phyloP scores from a whole-genome alignment of 2,329 filamentous ascomycete genomes.

The Alternaria solani region DNA sequence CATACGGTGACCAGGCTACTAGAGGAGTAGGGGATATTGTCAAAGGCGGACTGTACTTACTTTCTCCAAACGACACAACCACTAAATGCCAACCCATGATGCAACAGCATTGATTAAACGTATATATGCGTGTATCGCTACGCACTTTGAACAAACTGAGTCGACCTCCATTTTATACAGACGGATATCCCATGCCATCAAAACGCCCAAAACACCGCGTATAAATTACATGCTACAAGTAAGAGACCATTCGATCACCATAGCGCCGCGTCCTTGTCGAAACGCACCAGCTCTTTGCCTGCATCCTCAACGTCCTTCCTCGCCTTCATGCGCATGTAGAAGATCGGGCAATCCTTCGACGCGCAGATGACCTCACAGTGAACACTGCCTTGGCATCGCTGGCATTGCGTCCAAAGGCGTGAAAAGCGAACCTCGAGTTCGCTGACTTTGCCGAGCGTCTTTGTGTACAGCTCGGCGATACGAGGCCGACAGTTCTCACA shows the following conservation, averaged over 20 bases:
- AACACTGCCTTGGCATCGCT: slow-evolving; percentile 96
- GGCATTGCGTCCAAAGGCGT: slow-evolving; percentile 96
- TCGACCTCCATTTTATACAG: not conserved
- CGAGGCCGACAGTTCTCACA: slow-evolving; percentile 85
- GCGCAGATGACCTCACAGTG: slow-evolving; percentile 98
- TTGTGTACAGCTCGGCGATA: slow-evolving; percentile 91
- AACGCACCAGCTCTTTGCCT: slow-evolving; percentile 86
- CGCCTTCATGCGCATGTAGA: slow-evolving; percentile 99
- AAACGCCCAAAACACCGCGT: slow-evolving; percentile 14
- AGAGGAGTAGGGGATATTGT: not conserved
- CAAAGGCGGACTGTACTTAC: not conserved
- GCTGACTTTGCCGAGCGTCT: slow-evolving; percentile 84
- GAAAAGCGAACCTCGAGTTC: slow-evolving; percentile 94
- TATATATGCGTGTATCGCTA: slow-evolving; percentile 6
- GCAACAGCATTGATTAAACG: not conserved
- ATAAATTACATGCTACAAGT: not conserved
- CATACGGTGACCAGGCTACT: not conserved
- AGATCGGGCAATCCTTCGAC: slow-evolving; percentile 96
- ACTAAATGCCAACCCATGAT: not conserved
- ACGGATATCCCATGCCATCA: slow-evolving; percentile 1
- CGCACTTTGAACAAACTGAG: not conserved
- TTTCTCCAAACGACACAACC: not conserved
- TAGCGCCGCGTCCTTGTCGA: slow-evolving; percentile 83
- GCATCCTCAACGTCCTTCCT: slow-evolving; percentile 98
- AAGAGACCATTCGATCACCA: slow-evolving; percentile 55